Evolutionary conservation across 2,329 filamentous ascomycete species (phyloP), one percentile per base, ranked within the genome.

Genomic region (Ophiostoma sp.): DNA sequence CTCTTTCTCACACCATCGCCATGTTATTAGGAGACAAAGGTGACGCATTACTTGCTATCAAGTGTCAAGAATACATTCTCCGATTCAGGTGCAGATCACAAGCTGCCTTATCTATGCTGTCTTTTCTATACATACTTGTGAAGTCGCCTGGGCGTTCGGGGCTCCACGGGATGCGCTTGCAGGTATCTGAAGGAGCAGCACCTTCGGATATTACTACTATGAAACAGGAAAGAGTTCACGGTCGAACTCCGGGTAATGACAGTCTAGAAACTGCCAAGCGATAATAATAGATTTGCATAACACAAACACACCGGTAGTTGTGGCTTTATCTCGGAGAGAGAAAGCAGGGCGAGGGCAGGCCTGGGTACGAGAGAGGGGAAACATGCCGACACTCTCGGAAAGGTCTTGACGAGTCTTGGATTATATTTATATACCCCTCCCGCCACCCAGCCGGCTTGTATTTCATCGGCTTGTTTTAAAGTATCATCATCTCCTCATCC

Each of bases 181-280:
- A 31, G 27, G 23, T 57, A 57, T 23, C 23, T 27, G 23, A 27
- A 57, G 57, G 57, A 39, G 20, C 20, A 65, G 33, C 11, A 23
- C 17, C 17, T 10, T 36, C n/a, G 62, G 33, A 35, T 36, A 20
- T 35, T 65, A 35, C 62, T 65, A 65, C 62, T 39, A 41, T 65
- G 62, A 41, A 65, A 39, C 20, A n/a, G 62, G 62, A 65, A 65
- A 65, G 62, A 65, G 33, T 65, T 65, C 62, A 65, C 62, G 62
- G 36, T 5, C 62, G 4, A 23, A 39, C 20, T 17, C 35, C 62
- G 33, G 33, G 62, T 36, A 36, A 27, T 57, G n/a, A 5, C 48
- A 20, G 48, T 57, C 52, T 27, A 27, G n/a, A 57, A 57, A 23
- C 52, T 20, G n/a, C 44, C 20, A 48, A n/a, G 52, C 27, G 11